Evolutionary conservation across 768 basidiomycete species (phyloP), one percentile per base, ranked within the genome.

Genomic region (Trametopsis cervina): DNA sequence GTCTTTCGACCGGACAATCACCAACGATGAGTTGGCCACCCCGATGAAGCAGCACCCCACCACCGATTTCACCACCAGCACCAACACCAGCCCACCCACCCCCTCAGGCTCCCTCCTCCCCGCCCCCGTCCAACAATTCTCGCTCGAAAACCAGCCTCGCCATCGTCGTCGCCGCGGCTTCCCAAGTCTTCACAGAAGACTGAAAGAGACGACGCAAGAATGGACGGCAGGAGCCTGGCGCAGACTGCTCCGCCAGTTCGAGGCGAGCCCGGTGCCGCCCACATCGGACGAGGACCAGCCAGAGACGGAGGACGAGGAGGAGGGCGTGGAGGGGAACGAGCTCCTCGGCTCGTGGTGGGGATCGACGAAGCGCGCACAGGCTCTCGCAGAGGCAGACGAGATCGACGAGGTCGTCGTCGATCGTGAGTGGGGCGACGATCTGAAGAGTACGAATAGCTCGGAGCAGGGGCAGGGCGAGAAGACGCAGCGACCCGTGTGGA

Each of bases 351-450:
- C 29, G 29, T 33, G 29, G 29, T 33, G 29, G 29, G 29, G 29
- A 33, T 15, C 29, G 15, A 33, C 9, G 7, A 33, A 33, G 15
- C 7, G 29, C 9, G 29, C 9, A 7, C 9, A 7, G 7, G 29
- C 29, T 7, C 15, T 33, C 9, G 29, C 20, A 46, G 60, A 58
- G 13, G 20, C 23, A 39, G 43, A 44, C 6, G 69, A 70, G 23
- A 64, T 87, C 6, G 76, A 89, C 61, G 77, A 85, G 66, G 76
- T 87, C 15, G 78, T 89, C 21, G 86, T 89, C 15, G 86, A 89
- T 62, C 74, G 84, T 41, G 66, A 71, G 23, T 85, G 82, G 83
- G 67, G 73, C 2, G 78, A 81, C 47, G 77, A 78, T 53, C 69
- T 74, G 50, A 76, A 73, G 60, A 77, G 68, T 40, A 75, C 75